Percentiles rank a stretch among this genome's conserved stretches.
phyloP scores from a whole-genome alignment of 2,329 filamentous ascomycete genomes.

The Aspergillus thermomutatus region DNA sequence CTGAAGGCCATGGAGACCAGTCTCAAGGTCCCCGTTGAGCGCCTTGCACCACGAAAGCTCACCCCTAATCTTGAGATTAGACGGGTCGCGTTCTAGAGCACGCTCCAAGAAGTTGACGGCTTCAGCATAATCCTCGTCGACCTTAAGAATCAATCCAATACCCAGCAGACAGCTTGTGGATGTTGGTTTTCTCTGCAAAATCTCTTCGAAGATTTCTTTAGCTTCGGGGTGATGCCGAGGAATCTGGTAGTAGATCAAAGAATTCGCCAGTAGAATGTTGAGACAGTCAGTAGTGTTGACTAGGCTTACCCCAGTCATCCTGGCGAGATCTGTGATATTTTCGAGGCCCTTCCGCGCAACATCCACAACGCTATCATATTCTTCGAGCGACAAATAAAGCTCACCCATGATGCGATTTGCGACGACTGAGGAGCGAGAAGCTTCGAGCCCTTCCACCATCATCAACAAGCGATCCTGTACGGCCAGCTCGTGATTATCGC shows the following conservation, averaged over 20 bases:
- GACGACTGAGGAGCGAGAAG: conserved; percentile 66
- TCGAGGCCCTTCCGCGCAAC: conserved; percentile 71
- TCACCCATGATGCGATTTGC: conserved; percentile 79
- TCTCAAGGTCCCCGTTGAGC: conserved; percentile 69
- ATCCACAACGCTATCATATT: conserved; percentile 78
- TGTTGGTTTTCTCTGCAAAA: conserved; percentile 70
- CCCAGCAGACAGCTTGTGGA: conserved; percentile 83
- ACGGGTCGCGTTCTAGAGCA: conserved; percentile 68
- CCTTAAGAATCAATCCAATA: conserved; percentile 85
- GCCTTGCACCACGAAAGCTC: conserved; percentile 93
- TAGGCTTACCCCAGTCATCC: conserved; percentile 66
- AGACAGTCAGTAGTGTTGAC: conserved; percentile 69
- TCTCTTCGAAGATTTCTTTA: conserved; percentile 76
- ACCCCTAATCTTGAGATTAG: conserved; percentile 73
- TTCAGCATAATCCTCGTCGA: conserved; percentile 81
- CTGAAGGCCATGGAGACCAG: conserved; percentile 67
- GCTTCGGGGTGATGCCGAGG: conserved; percentile 88
- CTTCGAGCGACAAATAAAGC: conserved; percentile 80
- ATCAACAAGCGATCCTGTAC: conserved; percentile 77
- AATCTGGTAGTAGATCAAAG: conserved; percentile 83
- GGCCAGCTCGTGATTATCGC: conserved; percentile 51
- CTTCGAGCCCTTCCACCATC: conserved; percentile 70
- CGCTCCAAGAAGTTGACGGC: conserved; percentile 77
- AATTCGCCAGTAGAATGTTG: conserved; percentile 76
- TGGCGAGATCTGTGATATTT: conserved; percentile 57